Base-by-base conservation (phyloP, 2,329 filamentous ascomycete genomes). In the Epichloe gansuensis region DNA sequence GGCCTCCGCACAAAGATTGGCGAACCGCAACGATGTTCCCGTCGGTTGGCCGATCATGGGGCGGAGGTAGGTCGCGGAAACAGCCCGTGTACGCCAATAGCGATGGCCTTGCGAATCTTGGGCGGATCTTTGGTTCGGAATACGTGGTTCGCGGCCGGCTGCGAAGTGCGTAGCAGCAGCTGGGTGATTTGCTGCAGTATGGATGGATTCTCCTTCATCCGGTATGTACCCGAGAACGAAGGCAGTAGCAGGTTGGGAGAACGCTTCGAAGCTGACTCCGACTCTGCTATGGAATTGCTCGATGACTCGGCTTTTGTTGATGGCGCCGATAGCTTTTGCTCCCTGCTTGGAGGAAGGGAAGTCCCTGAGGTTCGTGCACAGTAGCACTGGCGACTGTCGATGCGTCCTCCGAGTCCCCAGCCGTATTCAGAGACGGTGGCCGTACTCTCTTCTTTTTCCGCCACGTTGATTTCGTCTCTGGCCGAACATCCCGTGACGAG, bases 31-130 rank as follows among this genome's bases (percentile, higher is more conserved):
- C 0, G 91, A 97, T 1, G 93, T 98, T 5, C 93, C 93, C 0
- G 91, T 98, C 0, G 93, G 93, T 61, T 95, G 91, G 0, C 93
- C 93, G 15, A 97, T 84, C 59, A 98, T 86, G 21, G 85, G 86
- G n/a, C 93, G 85, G 38, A 98, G 76, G 43, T 94, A 80, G 0
- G 86, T 81, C 0, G 89, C 89, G 1, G 93, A 59, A 97, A 96
- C 55, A 95, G 86, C 0, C 93, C 93, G 66, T 98, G 93, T 1
- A 98, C 82, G 41, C 93, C 93, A 59, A 98, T 95, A 1, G 91
- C 90, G 5, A 98, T 76, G 12, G 93, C 93, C 59, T 86, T 93
- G 62, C 82, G 88, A 46, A 97, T 82, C 58, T 79, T 85, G 1
- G 82, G 86, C 0, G 81, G 75, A 7, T 86, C 80, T 45, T 82